Evolutionary conservation across 2,329 filamentous ascomycete species (phyloP).

Genomic region (Bipolaris oryzae): DNA sequence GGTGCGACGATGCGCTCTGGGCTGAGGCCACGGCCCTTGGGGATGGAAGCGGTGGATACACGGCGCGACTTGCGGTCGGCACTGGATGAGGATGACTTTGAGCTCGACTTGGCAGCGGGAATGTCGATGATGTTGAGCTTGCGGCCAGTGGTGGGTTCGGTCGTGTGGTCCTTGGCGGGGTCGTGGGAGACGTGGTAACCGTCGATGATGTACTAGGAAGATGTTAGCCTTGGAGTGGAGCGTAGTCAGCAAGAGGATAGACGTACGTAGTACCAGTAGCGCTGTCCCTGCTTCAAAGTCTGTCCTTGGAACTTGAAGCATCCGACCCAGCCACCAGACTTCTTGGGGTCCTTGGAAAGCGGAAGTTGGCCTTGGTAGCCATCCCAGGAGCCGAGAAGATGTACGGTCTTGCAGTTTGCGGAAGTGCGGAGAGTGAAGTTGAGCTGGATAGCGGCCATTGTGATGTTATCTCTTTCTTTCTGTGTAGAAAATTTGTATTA

Average conservation of each 20-base stretch:
- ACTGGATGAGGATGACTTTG: constrained; percentile 55
- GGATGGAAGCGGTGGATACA: constrained; percentile 67
- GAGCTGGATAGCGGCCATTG: constrained; percentile 89
- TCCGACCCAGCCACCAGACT: constrained; percentile 91
- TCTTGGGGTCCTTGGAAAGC: constrained; percentile 87
- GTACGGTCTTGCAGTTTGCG: constrained; percentile 94
- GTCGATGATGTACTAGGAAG: constrained; percentile 83
- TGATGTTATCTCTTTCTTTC: constrained; percentile 35
- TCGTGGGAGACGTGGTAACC: constrained; percentile 98
- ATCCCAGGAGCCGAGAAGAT: constrained; percentile 98
- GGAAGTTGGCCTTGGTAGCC: constrained; percentile 94
- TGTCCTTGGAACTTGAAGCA: constrained; percentile 93
- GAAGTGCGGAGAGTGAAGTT: constrained; percentile 97
- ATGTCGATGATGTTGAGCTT: constrained; percentile 98
- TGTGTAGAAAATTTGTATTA: constrained; percentile 28
- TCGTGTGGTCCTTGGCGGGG: constrained; percentile 84
- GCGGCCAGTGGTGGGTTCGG: constrained; percentile 95
- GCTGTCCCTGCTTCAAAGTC: constrained; percentile 83
- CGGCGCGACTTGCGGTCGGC: constrained; percentile 55
- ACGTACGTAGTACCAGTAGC: constrained; percentile 96
- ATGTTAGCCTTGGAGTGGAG: constrained; percentile 26
- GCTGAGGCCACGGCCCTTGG: constrained; percentile 87
- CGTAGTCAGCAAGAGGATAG: neutral
- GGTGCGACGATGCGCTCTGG: constrained; percentile 89
- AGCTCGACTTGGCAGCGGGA: constrained; percentile 59